Base-by-base conservation (phyloP, 352 stramenopile species). In the Pythium pectinolyticum region DNA sequence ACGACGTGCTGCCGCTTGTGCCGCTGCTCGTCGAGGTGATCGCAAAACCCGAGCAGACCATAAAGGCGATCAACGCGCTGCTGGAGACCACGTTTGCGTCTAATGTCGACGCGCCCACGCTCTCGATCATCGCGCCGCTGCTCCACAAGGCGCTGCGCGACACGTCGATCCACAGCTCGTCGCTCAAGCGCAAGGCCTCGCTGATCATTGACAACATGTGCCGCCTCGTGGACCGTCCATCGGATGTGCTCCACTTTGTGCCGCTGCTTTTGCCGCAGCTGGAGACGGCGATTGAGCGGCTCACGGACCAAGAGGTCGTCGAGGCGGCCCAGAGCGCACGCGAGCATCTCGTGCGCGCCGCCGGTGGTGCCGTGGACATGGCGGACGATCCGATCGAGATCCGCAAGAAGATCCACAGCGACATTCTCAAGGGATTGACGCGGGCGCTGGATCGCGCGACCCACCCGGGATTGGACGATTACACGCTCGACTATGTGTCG, bases 171-270 rank as follows among this genome's bases (percentile, higher is more conserved):
- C 83, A 98, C 73, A 96, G 92, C 72, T 88, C 92, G 57, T 92
- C 88, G 17, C 77, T 97, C 34, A 97, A 97, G 74, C 84, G 92
- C 40, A 91, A 95, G 70, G 90, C 86, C 15, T 93, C 89, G 55
- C 81, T 92, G 63, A 95, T 98, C 54, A 97, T 98, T 69, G 89
- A 96, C 67, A 97, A 92, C 69, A 98, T 98, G 92, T 96, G 83
- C 46, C 86, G 85, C 52, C 75, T 98, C 11, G 90, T 98, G 25
- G 77, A 85, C 55, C 79, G 74, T 39, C 89, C 90, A 27, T 89
- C 86, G 34, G 91, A 96, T 35, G 91, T 97, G 59, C 90, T 92
- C 55, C 90, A 87, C 35, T 98, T 98, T 66, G 85, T 96, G 40
- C 85, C 87, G n/a, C 71, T 97, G 43, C 73, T 98, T 41, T 78